Evolutionary conservation across 768 basidiomycete genomes (phyloP).

Genomic region (Gelatoporia subvermispora): DNA sequence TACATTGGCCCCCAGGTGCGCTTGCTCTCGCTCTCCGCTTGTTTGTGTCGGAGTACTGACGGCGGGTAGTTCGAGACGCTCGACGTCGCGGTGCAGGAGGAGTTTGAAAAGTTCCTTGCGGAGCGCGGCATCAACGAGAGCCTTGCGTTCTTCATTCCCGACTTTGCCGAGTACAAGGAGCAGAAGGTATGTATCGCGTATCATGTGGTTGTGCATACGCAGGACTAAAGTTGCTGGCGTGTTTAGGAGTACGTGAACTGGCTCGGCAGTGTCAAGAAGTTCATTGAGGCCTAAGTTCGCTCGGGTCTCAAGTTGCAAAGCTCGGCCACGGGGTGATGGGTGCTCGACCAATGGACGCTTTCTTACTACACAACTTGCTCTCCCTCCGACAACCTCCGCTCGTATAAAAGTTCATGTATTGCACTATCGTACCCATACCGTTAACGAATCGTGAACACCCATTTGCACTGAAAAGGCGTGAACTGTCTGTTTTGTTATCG

Average conservation of each 20-base stretch:
- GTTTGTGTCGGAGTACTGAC: neutral
- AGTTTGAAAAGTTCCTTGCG: conserved; percentile 84
- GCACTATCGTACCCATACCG: too few species aligned
- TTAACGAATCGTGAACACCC: too few species aligned
- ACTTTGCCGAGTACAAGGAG: conserved; percentile 87
- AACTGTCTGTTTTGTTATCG: too few species aligned
- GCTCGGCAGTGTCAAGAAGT: conserved; percentile 77
- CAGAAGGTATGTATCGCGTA: conserved; percentile 64
- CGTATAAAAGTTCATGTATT: neutral
- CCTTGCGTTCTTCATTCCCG: conserved; percentile 82
- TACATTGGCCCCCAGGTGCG: conserved; percentile 88
- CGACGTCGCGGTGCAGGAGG: conserved; percentile 81
- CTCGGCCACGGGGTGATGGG: too few species aligned
- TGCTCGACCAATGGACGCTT: too few species aligned
- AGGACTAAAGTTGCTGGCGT: neutral
- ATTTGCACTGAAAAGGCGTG: too few species aligned
- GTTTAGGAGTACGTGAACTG: conserved; percentile 86
- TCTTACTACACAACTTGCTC: too few species aligned
- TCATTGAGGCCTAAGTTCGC: conserved; percentile 50
- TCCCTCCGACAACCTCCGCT: neutral
- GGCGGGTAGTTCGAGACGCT: conserved; percentile 76
- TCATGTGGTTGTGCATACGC: neutral
- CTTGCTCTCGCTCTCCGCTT: neutral
- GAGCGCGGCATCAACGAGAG: conserved; percentile 86
- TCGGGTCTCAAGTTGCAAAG: neutral